These are phyloP conservation scores for Biscogniauxia marginata DNA, from an alignment of 2,329 filamentous ascomycete genomes.

Conservation along the genomic window DNA sequence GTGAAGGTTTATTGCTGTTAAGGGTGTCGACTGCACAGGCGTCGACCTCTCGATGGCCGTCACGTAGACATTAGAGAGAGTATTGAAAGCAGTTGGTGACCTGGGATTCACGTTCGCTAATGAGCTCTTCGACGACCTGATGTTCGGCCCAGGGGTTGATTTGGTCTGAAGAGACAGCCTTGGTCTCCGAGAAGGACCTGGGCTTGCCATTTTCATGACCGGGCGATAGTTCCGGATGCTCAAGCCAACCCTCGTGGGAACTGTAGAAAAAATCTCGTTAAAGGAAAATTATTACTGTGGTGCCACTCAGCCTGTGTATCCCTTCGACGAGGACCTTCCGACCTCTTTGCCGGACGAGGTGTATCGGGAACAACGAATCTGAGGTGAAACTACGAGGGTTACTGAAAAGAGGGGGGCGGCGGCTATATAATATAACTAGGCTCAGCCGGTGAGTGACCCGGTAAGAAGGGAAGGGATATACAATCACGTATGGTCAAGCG, in stretches of 20 bases:
- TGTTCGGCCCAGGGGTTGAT: slow-evolving; percentile 38
- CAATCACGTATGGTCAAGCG: slow-evolving; percentile 18
- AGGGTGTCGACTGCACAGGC: slow-evolving; percentile 45
- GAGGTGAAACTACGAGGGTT: slow-evolving; percentile 11
- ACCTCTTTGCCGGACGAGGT: slow-evolving; percentile 25
- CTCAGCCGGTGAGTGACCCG: slow-evolving; percentile 13
- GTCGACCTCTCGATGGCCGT: slow-evolving; percentile 61
- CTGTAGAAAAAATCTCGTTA: background rate
- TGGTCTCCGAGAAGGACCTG: slow-evolving; percentile 46
- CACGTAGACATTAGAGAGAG: slow-evolving; percentile 63
- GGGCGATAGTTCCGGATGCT: background rate
- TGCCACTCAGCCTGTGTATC: slow-evolving; percentile 14
- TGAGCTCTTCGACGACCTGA: slow-evolving; percentile 40
- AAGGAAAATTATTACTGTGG: slow-evolving; percentile 1
- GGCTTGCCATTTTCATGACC: slow-evolving; percentile 36
- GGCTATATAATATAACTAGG: slow-evolving; percentile 28
- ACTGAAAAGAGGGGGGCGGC: slow-evolving; percentile 18
- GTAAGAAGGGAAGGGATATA: slow-evolving; percentile 17
- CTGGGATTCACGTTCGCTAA: slow-evolving; percentile 51
- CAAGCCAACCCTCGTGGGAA: background rate
- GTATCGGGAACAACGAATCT: slow-evolving; percentile 16
- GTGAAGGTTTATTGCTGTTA: slow-evolving; percentile 49
- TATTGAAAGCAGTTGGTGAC: slow-evolving; percentile 65
- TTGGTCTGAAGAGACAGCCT: slow-evolving; percentile 58
- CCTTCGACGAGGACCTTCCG: slow-evolving; percentile 24